Base-by-base conservation (phyloP, 305 asterid genomes). In the Fraxinus greggii region DNA sequence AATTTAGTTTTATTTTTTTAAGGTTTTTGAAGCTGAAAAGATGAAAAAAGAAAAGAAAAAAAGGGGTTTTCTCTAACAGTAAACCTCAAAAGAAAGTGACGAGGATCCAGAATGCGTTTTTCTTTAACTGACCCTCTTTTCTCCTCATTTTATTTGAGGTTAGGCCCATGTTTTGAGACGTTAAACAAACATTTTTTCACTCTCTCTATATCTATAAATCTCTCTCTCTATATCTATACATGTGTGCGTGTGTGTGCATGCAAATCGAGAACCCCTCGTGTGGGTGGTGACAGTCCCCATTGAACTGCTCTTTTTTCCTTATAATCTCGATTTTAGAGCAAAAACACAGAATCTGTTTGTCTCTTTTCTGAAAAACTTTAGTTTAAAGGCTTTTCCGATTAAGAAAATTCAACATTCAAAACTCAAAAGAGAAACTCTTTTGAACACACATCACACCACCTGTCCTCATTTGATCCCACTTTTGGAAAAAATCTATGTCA, bases 181-280 rank as follows among this genome's bases (percentile, higher is more conserved):
- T 61, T 19, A 61, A 19, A 61, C 29, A 61, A 61, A 61, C 5
- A 21, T 13, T 3, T 45, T 13, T 42, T 4, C 15, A 36, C 23
- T 13, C 74, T 28, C 35, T 67, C 5, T 63, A 9, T 26, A 67
- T 67, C 8, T 67, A 67, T 67, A 10, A 1, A 19, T 67, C 5
- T 28, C 15, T 67, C 74, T 3, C 35, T 28, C n/a, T 67, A 67
- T 28, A 67, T 67, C 19, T 67, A 67, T 28, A 26, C 32, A 1
- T 65, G 29, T 61, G 70, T 21, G 29, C 73, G n/a, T 65, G 33
- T 63, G 70, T 2, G 74, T 28, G 74, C 74, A 28, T 67, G 74
- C 74, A 67, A 67, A 67, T 67, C 36, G 74, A 67, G 74, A 67
- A 67, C 74, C 74, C 36, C 36, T 67, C 74, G 74, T 67, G 74